A percentile compares a stretch with the other conserved stretches of the same genome.
These are phyloP conservation scores for Paulownia fortunei DNA, from an alignment of 257 asterid genomes.

Conservation along the genomic window DNA sequence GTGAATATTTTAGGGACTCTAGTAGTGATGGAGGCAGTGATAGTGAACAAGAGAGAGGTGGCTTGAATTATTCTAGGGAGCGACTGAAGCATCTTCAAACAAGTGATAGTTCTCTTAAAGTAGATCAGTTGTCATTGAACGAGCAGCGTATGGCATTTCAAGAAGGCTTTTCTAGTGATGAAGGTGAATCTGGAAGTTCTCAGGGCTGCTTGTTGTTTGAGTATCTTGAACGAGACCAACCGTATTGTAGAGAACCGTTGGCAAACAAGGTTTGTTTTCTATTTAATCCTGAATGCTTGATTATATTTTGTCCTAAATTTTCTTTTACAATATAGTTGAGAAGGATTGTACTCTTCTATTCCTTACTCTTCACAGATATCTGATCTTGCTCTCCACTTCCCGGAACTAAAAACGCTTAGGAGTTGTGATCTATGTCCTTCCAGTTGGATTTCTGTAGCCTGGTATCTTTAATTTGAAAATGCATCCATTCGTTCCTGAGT, in stretches of 20 bases:
- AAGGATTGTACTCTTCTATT: neutral
- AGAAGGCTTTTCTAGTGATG: slow-evolving; percentile 90
- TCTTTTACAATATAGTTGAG: neutral
- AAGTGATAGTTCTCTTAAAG: slow-evolving; percentile 40
- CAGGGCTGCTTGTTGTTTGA: slow-evolving; percentile 77
- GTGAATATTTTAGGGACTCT: slow-evolving; percentile 78
- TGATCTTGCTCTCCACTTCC: slow-evolving; percentile 64
- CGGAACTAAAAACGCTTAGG: slow-evolving; percentile 75
- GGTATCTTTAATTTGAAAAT: slow-evolving; percentile 49
- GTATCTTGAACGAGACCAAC: slow-evolving; percentile 76
- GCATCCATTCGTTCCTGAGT: neutral
- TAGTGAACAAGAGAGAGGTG: slow-evolving; percentile 69
- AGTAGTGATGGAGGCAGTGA: slow-evolving; percentile 97
- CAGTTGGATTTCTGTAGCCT: slow-evolving; percentile 98
- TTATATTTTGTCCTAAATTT: neutral
- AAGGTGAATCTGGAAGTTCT: slow-evolving; percentile 81
- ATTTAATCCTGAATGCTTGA: neutral
- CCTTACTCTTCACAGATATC: slow-evolving; percentile 58
- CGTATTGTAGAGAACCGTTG: slow-evolving; percentile 83
- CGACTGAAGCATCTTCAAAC: slow-evolving; percentile 42
- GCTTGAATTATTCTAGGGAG: slow-evolving; percentile 48
- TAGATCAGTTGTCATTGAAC: slow-evolving; percentile 42
- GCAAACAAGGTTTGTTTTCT: slow-evolving; percentile 56
- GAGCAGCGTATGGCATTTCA: slow-evolving; percentile 59
- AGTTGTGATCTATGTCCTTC: slow-evolving; percentile 86